Evolutionary conservation across 495 filamentous ascomycete genomes (phyloP).

Genomic region (Rusavskia elegans): DNA sequence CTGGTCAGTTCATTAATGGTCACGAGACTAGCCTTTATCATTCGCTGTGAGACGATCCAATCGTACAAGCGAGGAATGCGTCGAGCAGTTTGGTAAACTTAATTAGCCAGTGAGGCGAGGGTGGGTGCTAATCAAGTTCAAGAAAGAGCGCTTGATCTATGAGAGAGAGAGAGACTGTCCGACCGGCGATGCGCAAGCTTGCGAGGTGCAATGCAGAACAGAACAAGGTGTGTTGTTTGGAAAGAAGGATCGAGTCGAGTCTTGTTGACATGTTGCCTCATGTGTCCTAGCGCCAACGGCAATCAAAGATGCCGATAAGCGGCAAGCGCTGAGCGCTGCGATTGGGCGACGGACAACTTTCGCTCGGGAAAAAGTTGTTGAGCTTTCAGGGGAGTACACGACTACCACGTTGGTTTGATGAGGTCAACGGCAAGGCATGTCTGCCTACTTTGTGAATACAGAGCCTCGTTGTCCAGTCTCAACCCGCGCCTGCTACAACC

Average conservation of each 20-base stretch:
- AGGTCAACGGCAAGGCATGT: neutral
- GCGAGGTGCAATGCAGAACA: neutral
- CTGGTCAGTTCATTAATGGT: neutral
- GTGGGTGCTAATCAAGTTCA: too few relatives aligned
- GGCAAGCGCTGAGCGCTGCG: neutral
- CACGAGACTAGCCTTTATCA: neutral
- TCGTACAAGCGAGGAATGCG: neutral
- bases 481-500: constrained; percentile 4
- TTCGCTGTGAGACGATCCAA: neutral
- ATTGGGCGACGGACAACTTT: neutral
- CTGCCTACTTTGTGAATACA: constrained; percentile 25
- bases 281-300: neutral
- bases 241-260: neutral
- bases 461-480: constrained; percentile 9
- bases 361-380: neutral
- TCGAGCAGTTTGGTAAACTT: neutral
- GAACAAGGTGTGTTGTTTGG: neutral
- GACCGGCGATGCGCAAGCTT: neutral
- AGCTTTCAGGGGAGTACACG: too few relatives aligned
- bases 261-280: neutral
- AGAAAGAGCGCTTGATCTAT: too few relatives aligned
- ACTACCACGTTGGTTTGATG: neutral
- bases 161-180: neutral
- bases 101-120: neutral
- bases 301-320: neutral